Percentiles rank a stretch among this genome's conserved stretches.
Evolutionary conservation across 2,329 filamentous ascomycete species (phyloP).

Genomic region (Phialemonium atrogriseum): DNA sequence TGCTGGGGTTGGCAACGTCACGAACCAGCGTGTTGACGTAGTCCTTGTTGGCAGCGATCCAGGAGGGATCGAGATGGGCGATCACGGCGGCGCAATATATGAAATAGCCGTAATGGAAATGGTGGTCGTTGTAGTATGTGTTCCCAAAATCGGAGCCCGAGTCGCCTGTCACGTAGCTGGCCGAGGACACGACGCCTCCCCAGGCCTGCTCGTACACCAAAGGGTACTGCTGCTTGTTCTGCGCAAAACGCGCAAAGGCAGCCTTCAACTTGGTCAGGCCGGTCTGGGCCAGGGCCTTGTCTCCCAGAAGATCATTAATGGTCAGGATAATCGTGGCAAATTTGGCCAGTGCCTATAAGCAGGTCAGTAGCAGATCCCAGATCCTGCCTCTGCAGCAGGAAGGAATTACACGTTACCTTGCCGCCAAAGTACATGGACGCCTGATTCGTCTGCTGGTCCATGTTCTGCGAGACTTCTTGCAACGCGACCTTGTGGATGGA

Average conservation of each 20-base stretch:
- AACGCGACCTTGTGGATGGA: slow-evolving; percentile 54
- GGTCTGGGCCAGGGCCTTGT: slow-evolving; percentile 45
- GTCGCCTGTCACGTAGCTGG: slow-evolving; percentile 62
- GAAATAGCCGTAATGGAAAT: slow-evolving; percentile 81
- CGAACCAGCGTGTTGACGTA: slow-evolving; percentile 81
- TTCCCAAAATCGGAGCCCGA: slow-evolving; percentile 80
- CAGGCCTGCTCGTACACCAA: slow-evolving; percentile 61
- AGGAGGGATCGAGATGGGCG: slow-evolving; percentile 65
- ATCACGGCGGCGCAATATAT: slow-evolving; percentile 81
- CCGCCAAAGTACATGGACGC: slow-evolving; percentile 92
- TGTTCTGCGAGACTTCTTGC: slow-evolving; percentile 70
- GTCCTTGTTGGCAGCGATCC: slow-evolving; percentile 63
- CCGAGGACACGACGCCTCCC: slow-evolving; percentile 74
- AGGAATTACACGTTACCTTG: slow-evolving; percentile 47
- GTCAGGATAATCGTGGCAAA: slow-evolving; percentile 64
- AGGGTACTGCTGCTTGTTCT: slow-evolving; percentile 60
- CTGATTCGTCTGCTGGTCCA: slow-evolving; percentile 62
- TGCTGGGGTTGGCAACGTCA: slow-evolving; percentile 70
- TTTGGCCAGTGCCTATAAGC: slow-evolving; percentile 56
- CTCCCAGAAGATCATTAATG: slow-evolving; percentile 52
- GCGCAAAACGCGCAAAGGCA: slow-evolving; percentile 57
- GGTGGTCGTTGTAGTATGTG: slow-evolving; percentile 70
- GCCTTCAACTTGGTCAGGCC: slow-evolving; percentile 55
- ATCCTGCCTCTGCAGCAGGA: too few species aligned
- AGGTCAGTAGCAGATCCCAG: background rate